These are phyloP conservation scores for Saccharomyces hybrid DNA, from an alignment of 1,139 yeast genomes.

Conservation along the genomic window DNA sequence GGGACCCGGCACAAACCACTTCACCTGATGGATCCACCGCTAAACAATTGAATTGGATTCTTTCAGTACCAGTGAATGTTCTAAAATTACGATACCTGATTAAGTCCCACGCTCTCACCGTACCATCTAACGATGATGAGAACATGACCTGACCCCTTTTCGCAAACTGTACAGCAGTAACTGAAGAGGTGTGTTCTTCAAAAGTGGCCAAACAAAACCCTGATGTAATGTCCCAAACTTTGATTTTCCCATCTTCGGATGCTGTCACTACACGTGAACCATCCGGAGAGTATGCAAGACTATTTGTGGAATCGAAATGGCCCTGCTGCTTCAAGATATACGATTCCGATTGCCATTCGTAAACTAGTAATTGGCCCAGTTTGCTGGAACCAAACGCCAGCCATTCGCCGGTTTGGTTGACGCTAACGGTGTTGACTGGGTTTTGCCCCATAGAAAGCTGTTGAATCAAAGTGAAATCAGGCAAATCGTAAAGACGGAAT, in stretches of 20 bases:
- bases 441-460: slow-evolving; percentile 90
- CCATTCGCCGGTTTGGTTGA: slow-evolving; percentile 92
- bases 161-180: slow-evolving; percentile 82
- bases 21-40: slow-evolving; percentile 99
- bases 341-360: slow-evolving; percentile 99
- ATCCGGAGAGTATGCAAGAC: slow-evolving; percentile 86
- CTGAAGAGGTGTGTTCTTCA: slow-evolving; percentile 83
- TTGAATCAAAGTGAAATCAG: slow-evolving; percentile 69
- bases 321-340: slow-evolving; percentile 95
- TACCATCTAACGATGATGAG: slow-evolving; percentile 90
- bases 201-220: slow-evolving; percentile 93
- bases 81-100: slow-evolving; percentile 89
- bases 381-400: slow-evolving; percentile 88
- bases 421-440: slow-evolving; percentile 71
- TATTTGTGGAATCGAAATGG: slow-evolving; percentile 84
- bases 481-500: slow-evolving; percentile 85
- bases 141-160: slow-evolving; percentile 82
- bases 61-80: slow-evolving; percentile 83
- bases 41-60: slow-evolving; percentile 79
- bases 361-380: slow-evolving; percentile 87
- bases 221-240: slow-evolving; percentile 89
- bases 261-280: slow-evolving; percentile 91
- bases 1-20: slow-evolving; percentile 90
- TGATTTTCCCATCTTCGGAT: slow-evolving; percentile 93
- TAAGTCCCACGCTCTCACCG: slow-evolving; percentile 95